Conservation (phyloP, 371 early-diverging fungal genomes). For the Mucor mucedo region DNA sequence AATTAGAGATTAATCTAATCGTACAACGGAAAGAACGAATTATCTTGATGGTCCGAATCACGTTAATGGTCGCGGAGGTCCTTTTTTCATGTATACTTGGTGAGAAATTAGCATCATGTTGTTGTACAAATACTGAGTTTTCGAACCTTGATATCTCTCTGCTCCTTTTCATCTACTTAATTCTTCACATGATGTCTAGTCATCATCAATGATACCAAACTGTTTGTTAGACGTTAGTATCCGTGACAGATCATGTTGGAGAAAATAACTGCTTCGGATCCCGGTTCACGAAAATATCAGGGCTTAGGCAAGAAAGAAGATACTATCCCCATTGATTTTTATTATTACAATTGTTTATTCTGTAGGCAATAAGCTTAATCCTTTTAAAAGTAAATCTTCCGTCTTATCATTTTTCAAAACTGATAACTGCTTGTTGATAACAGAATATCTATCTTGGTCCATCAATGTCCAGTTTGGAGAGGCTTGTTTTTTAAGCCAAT, state of each 20-base stretch:
- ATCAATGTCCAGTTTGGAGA: slow-evolving; percentile 76
- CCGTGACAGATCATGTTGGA: too few relatives aligned
- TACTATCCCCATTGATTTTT: too few relatives aligned
- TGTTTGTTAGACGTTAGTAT: too few relatives aligned
- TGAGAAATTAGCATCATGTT: not conserved
- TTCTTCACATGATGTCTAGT: not conserved
- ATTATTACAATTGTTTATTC: not conserved
- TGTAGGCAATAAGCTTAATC: not conserved
- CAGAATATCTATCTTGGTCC: slow-evolving; percentile 8
- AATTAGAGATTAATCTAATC: too few relatives aligned
- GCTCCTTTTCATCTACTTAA: too few relatives aligned
- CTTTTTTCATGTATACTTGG: too few relatives aligned
- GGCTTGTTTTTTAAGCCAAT: slow-evolving; percentile 79
- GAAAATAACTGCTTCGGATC: too few relatives aligned
- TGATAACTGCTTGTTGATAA: not conserved
- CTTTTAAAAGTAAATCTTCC: not conserved
- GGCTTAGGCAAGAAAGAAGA: too few relatives aligned
- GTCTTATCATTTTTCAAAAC: not conserved
- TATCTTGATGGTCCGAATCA: too few relatives aligned
- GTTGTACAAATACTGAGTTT: not conserved
- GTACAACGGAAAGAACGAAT: too few relatives aligned
- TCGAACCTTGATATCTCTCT: not conserved
- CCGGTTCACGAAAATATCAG: too few relatives aligned
- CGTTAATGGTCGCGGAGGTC: too few relatives aligned
- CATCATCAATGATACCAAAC: not conserved